phyloP scores from a whole-genome alignment of 1,139 yeast species.

The Kodamaea fungicola region DNA sequence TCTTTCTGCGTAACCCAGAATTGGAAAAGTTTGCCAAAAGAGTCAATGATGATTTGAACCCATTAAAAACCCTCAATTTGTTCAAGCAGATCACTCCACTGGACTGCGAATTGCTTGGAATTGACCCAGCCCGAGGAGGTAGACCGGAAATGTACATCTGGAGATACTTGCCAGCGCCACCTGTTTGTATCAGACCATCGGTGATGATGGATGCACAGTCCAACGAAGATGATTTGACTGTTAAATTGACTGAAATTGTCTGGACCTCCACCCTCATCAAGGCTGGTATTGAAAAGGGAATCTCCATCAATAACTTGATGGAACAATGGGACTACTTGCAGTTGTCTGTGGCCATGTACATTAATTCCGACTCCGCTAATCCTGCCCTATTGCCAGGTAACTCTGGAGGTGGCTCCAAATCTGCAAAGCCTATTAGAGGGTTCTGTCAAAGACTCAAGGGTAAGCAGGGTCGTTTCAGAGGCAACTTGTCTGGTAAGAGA shows the following conservation, averaged over 20 bases:
- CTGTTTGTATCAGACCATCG: constrained; percentile 97
- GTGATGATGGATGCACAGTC: constrained; percentile 92
- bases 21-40: constrained; percentile 81
- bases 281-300: constrained; percentile 94
- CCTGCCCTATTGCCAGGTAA: constrained; percentile 69
- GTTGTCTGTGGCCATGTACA: constrained; percentile 93
- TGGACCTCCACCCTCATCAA: constrained; percentile 92
- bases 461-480: constrained; percentile 98
- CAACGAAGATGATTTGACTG: constrained; percentile 96
- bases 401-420: constrained; percentile 53
- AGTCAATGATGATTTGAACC: constrained; percentile 92
- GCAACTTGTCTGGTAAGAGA: constrained; percentile 96
- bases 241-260: constrained; percentile 91
- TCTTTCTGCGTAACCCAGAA: constrained; percentile 74
- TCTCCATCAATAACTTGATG: constrained; percentile 87
- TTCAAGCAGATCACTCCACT: constrained; percentile 82
- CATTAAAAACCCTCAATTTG: constrained; percentile 80
- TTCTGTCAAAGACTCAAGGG: constrained; percentile 97
- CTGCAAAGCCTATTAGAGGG: constrained; percentile 86
- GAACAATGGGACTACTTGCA: constrained; percentile 99
- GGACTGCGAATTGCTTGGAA: constrained; percentile 90
- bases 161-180: constrained; percentile 98
- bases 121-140: constrained; percentile 83
- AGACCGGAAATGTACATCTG: constrained; percentile 96
- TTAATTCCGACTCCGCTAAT: constrained; percentile 92